Base-by-base conservation (phyloP, 1,284 basidiomycete genomes). In the Thecaphora thlaspeos region DNA sequence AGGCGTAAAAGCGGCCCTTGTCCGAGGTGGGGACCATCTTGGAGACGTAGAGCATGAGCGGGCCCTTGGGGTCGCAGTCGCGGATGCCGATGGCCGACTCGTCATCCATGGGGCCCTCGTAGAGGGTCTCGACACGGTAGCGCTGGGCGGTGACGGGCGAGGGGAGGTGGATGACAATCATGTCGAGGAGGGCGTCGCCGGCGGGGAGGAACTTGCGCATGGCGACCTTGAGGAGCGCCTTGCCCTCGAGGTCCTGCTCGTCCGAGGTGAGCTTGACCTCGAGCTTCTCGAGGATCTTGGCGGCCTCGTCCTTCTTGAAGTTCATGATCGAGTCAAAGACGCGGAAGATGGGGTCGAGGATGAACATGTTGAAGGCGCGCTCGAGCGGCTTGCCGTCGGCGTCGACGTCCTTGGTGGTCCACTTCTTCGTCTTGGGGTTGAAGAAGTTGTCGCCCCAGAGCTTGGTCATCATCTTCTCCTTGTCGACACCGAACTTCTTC, bases 11-110 rank as follows among this genome's bases (percentile, higher is more conserved):
- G 69, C 95, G 93, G 78, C 95, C 95, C 83, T 98, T 98, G 83
- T 99, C 95, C 75, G 94, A 95, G 55, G 95, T 98, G 68, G 95
- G 95, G 71, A 98, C 94, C 95, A 99, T 98, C 87, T 98, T 98
- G 76, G 95, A 98, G 82, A 99, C 85, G 83, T 99, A 99, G 73
- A 96, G 86, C 81, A 98, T 93, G 71, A 99, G 88, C 69, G 95
- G 95, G 66, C 87, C 95, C 65, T 88, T 90, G 80, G 95, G 88
- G 82, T 98, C 91, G 81, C 95, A 99, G 82, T 98, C 93, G 68
- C 95, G 88, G 83, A 99, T 95, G 84, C 87, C 91, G 76, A 97
- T 92, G 75, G 95, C 95, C 56, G 91, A 94, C 82, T 98, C 94
- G 80, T 99, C 95, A 81, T 98, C 95, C 89, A 96, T 90, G 76